These are phyloP conservation scores for Crataegus laevigata DNA, from an alignment of 306 rosid genomes.

Conservation along the genomic window DNA sequence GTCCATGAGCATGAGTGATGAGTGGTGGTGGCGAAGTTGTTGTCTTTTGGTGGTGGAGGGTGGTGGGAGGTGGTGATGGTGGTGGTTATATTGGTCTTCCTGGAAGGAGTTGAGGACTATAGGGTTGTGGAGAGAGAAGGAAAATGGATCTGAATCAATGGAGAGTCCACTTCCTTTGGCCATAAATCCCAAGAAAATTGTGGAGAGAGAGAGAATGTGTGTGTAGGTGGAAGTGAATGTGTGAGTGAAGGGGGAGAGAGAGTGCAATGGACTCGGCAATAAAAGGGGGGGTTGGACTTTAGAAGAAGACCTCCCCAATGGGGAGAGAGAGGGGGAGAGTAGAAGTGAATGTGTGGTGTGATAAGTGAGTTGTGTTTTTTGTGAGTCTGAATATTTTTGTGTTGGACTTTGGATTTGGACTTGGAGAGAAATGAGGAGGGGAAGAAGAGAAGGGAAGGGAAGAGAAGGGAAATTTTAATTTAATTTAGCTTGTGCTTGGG, in stretches of 20 bases:
- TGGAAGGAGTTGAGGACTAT: slow-evolving; percentile 61
- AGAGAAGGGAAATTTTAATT: neutral
- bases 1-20: neutral
- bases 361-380: neutral
- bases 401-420: neutral
- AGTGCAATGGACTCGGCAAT: slow-evolving; percentile 69
- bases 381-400: neutral
- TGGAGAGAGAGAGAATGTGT: slow-evolving; percentile 18
- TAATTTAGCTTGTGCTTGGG: neutral
- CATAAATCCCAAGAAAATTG: slow-evolving; percentile 30
- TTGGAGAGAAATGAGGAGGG: neutral
- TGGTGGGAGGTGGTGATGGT: neutral
- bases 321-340: too few species aligned
- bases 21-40: neutral
- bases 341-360: neutral
- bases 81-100: slow-evolving; percentile 18
- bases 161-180: slow-evolving; percentile 66
- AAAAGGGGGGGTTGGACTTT: slow-evolving; percentile 46
- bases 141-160: slow-evolving; percentile 76
- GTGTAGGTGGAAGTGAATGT: slow-evolving; percentile 23
- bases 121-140: slow-evolving; percentile 44
- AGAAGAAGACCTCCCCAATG: slow-evolving; percentile 29
- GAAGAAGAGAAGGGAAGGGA: too few species aligned
- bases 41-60: neutral
- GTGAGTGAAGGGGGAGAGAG: slow-evolving; percentile 16